A percentile compares a stretch with the other conserved stretches of the same genome.
These are phyloP conservation scores for Sparassis latifolia DNA, from an alignment of 1,284 basidiomycete genomes.

Conservation along the genomic window DNA sequence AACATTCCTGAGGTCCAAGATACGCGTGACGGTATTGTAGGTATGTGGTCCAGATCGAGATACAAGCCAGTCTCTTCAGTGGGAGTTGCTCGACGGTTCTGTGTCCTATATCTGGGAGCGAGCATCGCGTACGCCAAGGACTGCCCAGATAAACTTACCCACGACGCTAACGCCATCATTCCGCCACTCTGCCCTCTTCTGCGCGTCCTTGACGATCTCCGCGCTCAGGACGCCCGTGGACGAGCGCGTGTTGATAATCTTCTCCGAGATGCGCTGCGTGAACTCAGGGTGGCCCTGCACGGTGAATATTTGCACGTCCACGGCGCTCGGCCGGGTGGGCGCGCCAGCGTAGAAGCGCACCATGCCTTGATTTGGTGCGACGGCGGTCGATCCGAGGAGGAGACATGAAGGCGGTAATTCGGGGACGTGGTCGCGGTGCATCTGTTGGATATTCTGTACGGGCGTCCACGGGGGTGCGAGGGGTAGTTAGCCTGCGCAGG, in stretches of 20 bases:
- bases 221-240: conserved; percentile 41
- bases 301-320: conserved; percentile 58
- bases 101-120: no score
- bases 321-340: conserved; percentile 9
- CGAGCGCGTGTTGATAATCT: conserved; percentile 47
- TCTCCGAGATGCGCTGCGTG: conserved; percentile 49
- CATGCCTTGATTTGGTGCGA: conserved; percentile 68
- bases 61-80: no score
- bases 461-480: background rate
- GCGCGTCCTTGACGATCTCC: conserved; percentile 38
- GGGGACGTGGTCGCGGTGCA: conserved; percentile 82
- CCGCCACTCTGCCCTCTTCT: conserved; percentile 36
- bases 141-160: conserved; percentile 53
- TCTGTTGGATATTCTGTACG: conserved; percentile 67
- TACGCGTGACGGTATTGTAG: no score
- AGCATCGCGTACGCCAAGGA: conserved; percentile 35
- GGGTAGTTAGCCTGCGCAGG: background rate
- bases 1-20: no score
- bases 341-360: conserved; percentile 40
- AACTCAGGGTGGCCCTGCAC: conserved; percentile 83
- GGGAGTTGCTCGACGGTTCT: no score
- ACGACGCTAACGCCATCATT: conserved; percentile 61
- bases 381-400: conserved; percentile 58
- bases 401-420: conserved; percentile 43
- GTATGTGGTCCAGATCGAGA: no score